These are phyloP conservation scores for Fusarium chuoi DNA, from an alignment of 2,329 filamentous ascomycete species.

Conservation along the genomic window DNA sequence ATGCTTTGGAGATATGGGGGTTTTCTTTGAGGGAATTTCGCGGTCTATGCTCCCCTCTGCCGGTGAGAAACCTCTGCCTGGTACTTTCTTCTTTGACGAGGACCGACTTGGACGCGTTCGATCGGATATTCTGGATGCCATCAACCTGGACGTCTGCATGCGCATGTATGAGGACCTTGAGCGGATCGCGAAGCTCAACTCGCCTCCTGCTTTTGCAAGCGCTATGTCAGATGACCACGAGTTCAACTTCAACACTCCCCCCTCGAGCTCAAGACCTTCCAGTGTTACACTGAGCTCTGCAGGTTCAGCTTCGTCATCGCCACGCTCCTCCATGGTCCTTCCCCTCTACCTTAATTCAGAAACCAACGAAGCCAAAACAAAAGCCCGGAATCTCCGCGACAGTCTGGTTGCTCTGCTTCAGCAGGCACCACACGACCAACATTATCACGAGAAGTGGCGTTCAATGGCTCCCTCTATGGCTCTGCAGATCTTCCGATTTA, in stretches of 20 bases:
- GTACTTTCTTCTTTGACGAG: constrained; percentile 73
- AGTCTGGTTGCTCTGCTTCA: constrained; percentile 66
- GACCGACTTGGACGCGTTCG: constrained; percentile 70
- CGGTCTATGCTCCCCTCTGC: constrained; percentile 66
- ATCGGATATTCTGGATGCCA: constrained; percentile 68
- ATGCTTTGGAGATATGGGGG: constrained; percentile 66
- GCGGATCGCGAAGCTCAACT: constrained; percentile 53
- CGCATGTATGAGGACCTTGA: constrained; percentile 65
- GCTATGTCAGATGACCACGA: constrained; percentile 48
- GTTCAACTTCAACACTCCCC: constrained; percentile 60
- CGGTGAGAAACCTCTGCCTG: constrained; percentile 59
- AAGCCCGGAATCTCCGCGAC: constrained; percentile 61
- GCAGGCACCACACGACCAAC: constrained; percentile 56
- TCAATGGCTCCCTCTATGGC: constrained; percentile 64
- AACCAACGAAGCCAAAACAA: constrained; percentile 54
- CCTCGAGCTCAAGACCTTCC: constrained; percentile 56
- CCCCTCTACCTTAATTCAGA: constrained; percentile 52
- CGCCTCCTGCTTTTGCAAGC: constrained; percentile 39
- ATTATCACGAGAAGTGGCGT: constrained; percentile 61
- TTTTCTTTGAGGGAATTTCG: constrained; percentile 69
- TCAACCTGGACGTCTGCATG: constrained; percentile 74
- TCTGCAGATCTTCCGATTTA: constrained; percentile 68
- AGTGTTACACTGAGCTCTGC: constrained; percentile 63
- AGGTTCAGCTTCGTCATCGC: constrained; percentile 62
- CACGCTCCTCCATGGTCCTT: constrained; percentile 58